Base-by-base conservation (phyloP, 2,329 filamentous ascomycete species). In the Hymenoscyphus infarciens region DNA sequence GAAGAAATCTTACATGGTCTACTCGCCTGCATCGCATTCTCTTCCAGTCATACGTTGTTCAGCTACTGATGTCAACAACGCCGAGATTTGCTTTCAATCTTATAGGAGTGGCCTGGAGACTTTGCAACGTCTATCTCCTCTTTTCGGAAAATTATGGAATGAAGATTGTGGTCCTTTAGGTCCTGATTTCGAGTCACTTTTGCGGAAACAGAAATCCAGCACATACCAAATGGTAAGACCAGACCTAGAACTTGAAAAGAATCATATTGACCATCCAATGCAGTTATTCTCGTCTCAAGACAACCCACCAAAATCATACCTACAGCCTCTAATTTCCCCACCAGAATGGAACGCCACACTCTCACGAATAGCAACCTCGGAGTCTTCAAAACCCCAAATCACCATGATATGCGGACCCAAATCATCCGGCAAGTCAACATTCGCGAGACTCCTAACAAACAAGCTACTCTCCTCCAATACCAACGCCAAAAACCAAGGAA, bases 351-450 rank as follows among this genome's bases (percentile, higher is more conserved):
- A 88, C 68, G 82, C 81, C 22, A 55, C 61, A 1, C 54, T 75
- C 11, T 66, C 71, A 39, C 68, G 62, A 62, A 55, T 70, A 7
- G 64, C 68, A 29, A 76, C 70, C 39, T 69, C 68, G 11, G 77
- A 74, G 57, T 75, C 74, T 45, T 73, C 71, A 15, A 73, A 70
- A 6, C 72, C 75, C 55, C 74, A 74, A 2, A 77, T 78, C 1
- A 78, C 85, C 6, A 78, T 92, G 64, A 77, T 91, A 2, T 87
- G 87, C 57, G 90, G 90, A 0, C 84, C 87, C 0, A 90, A 91
- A 66, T 86, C 84, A 0, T 85, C 89, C 2, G 90, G 90, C 2
- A 93, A 93, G 71, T 92, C 90, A 0, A 92, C 88, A 0, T 90
- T 92, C 72, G 83, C 84, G 13, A 84, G 83, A 56, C 74, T 91